Evolutionary conservation across 2,329 filamentous ascomycete genomes (phyloP).

Genomic region (Penicillium polonicum): DNA sequence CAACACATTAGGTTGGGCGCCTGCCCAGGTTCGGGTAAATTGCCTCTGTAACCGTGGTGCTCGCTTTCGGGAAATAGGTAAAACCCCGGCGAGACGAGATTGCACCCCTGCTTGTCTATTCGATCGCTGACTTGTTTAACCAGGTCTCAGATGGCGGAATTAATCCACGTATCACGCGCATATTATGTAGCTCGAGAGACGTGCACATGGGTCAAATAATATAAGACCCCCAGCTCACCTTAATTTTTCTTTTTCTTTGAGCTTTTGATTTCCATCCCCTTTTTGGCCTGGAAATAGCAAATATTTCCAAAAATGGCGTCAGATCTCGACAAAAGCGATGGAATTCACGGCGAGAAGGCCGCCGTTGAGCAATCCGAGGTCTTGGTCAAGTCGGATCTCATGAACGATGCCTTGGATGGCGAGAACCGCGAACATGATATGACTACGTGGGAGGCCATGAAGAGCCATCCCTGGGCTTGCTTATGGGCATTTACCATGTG

Average conservation of each 20-base stretch:
- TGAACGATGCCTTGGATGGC: slow-evolving; percentile 44
- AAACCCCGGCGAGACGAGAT: no score
- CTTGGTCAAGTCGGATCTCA: slow-evolving; percentile 37
- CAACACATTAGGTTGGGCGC: neutral
- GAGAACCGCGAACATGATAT: slow-evolving; percentile 48
- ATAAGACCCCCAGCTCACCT: neutral
- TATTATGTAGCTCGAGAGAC: neutral
- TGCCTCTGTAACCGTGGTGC: neutral
- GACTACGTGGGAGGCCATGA: slow-evolving; percentile 41
- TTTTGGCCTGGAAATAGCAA: neutral
- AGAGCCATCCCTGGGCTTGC: slow-evolving; percentile 47
- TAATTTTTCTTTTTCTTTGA: neutral
- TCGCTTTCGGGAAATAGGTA: neutral
- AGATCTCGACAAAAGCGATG: neutral
- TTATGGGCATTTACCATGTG: slow-evolving; percentile 53
- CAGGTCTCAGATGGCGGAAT: neutral
- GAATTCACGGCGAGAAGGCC: slow-evolving; percentile 3
- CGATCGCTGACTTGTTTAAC: neutral
- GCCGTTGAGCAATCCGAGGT: slow-evolving; percentile 38
- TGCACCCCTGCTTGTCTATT: neutral
- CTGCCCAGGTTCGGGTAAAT: neutral
- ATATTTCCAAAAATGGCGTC: slow-evolving; percentile 1
- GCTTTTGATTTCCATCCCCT: neutral
- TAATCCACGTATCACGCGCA: slow-evolving; percentile 9
- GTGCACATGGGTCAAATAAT: neutral